A percentile compares a stretch with the other conserved stretches of the same genome.
phyloP scores from a whole-genome alignment of 169 alveolate species.

The Plasmodium reichenowi region DNA sequence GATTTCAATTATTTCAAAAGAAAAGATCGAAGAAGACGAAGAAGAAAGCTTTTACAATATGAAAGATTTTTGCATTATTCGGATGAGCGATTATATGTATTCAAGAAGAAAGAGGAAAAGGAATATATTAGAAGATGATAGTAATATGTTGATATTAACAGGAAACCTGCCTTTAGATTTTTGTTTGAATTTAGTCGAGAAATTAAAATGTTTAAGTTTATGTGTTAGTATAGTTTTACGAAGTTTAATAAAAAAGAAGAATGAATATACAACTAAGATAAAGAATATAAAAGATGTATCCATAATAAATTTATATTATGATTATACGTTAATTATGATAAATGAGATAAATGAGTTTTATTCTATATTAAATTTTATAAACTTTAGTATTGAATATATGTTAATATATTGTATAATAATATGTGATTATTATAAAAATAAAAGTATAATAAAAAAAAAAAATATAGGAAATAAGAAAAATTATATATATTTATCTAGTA shows the following conservation, averaged over 20 bases:
- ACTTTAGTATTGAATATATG: constrained; percentile 70
- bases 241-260: constrained; percentile 35
- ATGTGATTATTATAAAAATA: constrained; percentile 51
- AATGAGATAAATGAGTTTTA: constrained; percentile 65
- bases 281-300: constrained; percentile 22
- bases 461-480: constrained; percentile 14
- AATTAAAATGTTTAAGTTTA: constrained; percentile 61
- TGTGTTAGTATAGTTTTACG: constrained; percentile 70
- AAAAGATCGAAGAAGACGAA: constrained; percentile 19
- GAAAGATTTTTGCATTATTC: constrained; percentile 35
- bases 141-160: constrained; percentile 21
- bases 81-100: constrained; percentile 37
- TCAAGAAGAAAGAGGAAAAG: constrained; percentile 16
- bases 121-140: constrained; percentile 25
- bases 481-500: constrained; percentile 46
- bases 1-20: constrained; percentile 36
- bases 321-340: constrained; percentile 15
- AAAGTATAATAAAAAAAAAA: constrained; percentile 38
- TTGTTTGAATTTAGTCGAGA: constrained; percentile 67
- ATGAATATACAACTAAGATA: constrained; percentile 40
- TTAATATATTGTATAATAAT: constrained; percentile 56
- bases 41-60: constrained; percentile 54
- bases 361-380: constrained; percentile 44
- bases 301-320: constrained; percentile 26
- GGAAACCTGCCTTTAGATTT: constrained; percentile 71